Base-by-base conservation (phyloP, 2,329 filamentous ascomycete species). In the Intubia oerlemansii region DNA sequence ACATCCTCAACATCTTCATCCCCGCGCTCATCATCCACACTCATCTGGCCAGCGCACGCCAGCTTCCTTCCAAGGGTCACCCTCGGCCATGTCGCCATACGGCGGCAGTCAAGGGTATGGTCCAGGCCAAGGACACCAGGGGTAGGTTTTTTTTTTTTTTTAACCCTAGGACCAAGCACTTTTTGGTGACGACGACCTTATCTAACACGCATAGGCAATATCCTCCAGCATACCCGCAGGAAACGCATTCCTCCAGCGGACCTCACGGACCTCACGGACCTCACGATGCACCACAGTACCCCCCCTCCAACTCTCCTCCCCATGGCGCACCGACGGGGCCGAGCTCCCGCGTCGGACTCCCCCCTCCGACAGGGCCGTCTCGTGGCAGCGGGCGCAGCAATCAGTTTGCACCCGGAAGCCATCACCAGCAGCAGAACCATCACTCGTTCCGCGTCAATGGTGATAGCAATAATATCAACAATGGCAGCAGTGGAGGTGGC, bases 401-500 rank as follows among this genome's bases (percentile, higher is more conserved):
- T 33, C 59, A 66, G 31, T 68, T 62, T 41, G 52, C 50, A 14
- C 40, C 54, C 26, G 53, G 51, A 17, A 58, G 59, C 23, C 52
- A 52, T 16, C 56, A 62, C 14, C 9, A n/a, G n/a, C n/a, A n/a
- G n/a, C n/a, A n/a, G n/a, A n/a, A n/a, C n/a, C n/a, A n/a, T n/a
- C n/a, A n/a, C n/a, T n/a, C n/a, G n/a, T n/a, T n/a, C n/a, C n/a
- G n/a, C n/a, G n/a, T n/a, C n/a, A n/a, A n/a, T n/a, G n/a, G n/a
- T n/a, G 34, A 21, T 56, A 36, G 54, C 71, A 50, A 64, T 74
- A 55, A 59, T 71, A 49, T 46, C 38, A 70, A 3, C 77, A 80
- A 25, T 84, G 79, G 75, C 75, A 31, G 60, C 68, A 24, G 57
- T 56, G 19, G 61, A 44, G 55, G 28, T 17, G 8, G 10, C 28